Conservation (phyloP, 305 asterid genomes). For the Plantago coronopus region DNA sequence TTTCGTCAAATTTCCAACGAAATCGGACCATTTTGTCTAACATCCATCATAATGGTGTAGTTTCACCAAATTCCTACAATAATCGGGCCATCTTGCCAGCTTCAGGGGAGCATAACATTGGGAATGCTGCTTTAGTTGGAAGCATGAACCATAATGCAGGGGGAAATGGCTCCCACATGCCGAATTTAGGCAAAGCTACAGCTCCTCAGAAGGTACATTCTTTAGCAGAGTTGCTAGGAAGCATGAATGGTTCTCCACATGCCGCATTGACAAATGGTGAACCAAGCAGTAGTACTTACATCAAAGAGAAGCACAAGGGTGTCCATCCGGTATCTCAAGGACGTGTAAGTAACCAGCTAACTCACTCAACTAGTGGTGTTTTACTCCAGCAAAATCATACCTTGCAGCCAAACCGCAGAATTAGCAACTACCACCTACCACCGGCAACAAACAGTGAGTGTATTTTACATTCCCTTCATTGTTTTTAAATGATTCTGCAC, state of each 20-base stretch:
- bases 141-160: slow-evolving; percentile 30
- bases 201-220: slow-evolving; percentile 38
- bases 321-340: slow-evolving; percentile 35
- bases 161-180: background rate
- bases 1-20: background rate
- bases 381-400: slow-evolving; percentile 25
- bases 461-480: slow-evolving; percentile 7
- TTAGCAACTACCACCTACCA: slow-evolving; percentile 37
- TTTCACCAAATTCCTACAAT: background rate
- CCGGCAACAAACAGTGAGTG: slow-evolving; percentile 42
- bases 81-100: background rate
- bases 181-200: slow-evolving; percentile 19
- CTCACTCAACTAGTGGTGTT: slow-evolving; percentile 23
- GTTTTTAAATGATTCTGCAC: slow-evolving; percentile 1
- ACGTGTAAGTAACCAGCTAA: slow-evolving; percentile 25
- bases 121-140: slow-evolving; percentile 11
- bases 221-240: slow-evolving; percentile 38
- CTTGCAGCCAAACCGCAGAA: slow-evolving; percentile 21
- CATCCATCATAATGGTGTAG: background rate
- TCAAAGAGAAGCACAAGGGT: slow-evolving; percentile 15
- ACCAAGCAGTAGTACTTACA: slow-evolving; percentile 21
- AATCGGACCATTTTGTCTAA: background rate
- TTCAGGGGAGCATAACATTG: slow-evolving; percentile 9
- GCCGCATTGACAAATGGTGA: slow-evolving; percentile 24
- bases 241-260: slow-evolving; percentile 21